phyloP scores from a whole-genome alignment of 1,284 basidiomycete species.

The Afroboletus lepidellus region DNA sequence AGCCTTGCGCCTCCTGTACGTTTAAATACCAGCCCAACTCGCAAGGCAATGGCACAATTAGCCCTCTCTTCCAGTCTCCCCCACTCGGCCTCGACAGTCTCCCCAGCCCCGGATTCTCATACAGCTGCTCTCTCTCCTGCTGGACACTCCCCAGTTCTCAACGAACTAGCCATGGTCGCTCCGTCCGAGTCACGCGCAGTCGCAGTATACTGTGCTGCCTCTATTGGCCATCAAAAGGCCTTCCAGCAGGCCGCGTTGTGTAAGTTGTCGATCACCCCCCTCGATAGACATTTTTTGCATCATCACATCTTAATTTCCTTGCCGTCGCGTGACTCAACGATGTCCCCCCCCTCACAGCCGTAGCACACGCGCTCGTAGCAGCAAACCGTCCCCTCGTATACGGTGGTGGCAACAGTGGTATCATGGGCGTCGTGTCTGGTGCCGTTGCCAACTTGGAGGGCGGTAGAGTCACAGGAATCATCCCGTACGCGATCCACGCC shows the following conservation, averaged over 20 bases:
- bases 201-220: conserved; percentile 81
- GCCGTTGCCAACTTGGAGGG: conserved; percentile 60
- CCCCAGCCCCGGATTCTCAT: neutral
- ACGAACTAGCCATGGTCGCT: conserved; percentile 30
- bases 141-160: neutral
- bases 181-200: conserved; percentile 44
- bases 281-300: neutral
- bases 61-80: conserved; percentile 4
- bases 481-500: conserved; percentile 74
- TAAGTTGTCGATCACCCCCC: conserved; percentile 38
- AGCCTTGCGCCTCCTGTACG: conserved; percentile 12
- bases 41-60: conserved; percentile 13
- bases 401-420: conserved; percentile 79
- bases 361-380: conserved; percentile 72
- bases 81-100: neutral
- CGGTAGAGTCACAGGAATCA: conserved; percentile 78
- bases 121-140: neutral
- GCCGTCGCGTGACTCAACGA: neutral
- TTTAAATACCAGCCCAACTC: conserved; percentile 29
- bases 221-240: conserved; percentile 57
- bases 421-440: conserved; percentile 85
- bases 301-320: neutral
- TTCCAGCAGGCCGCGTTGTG: conserved; percentile 70
- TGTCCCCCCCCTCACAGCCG: conserved; percentile 41
- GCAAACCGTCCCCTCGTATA: conserved; percentile 75